Evolutionary conservation across 2,329 filamentous ascomycete genomes (phyloP), one percentile per base, ranked within the genome.

Genomic region (Penicillium decumbens): DNA sequence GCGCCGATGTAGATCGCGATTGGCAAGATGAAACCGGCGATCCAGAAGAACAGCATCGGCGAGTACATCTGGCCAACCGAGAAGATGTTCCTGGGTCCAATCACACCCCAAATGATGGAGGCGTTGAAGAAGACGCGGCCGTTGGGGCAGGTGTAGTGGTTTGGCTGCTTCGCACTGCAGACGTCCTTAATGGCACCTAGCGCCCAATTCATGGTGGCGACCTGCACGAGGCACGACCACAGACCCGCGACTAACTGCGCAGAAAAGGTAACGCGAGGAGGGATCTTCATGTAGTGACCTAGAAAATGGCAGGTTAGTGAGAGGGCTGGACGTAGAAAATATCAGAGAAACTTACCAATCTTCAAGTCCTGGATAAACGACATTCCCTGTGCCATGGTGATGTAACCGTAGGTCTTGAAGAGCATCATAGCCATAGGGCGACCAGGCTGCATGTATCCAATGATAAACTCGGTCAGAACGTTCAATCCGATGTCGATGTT

Each of bases 391-490:
- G 75, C 75, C 81, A 86, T 85, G 69, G 77, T 81, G 48, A 87
- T 80, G 64, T 85, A 87, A 44, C 83, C 82, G 60, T 85, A 88
- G 53, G 83, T 86, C 69, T 88, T 88, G 74, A 88, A 88, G 72
- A 88, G 78, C 84, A 89, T 89, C 78, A 88, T 84, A 41, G 84
- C 84, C 52, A 88, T 75, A 1, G 85, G 85, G 3, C 78, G 77
- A 24, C 85, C 85, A 0, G 85, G 85, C 43, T 85, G 79, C 76
- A 88, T 84, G 67, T 88, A 88, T 5, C 85, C 85, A 52, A 85
- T 78, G 51, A 89, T 78, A 59, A 85, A 87, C 64, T 88, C 84
- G n/a, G 84, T 85, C 50, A 88, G 69, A n/a, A 89, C 83, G 58
- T 89, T 89, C 30, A 88, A 74, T 3, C 83, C 83, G 4, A 87